These are phyloP conservation scores for Solanum medicagineum DNA, from an alignment of 257 asterid species.

Conservation along the genomic window DNA sequence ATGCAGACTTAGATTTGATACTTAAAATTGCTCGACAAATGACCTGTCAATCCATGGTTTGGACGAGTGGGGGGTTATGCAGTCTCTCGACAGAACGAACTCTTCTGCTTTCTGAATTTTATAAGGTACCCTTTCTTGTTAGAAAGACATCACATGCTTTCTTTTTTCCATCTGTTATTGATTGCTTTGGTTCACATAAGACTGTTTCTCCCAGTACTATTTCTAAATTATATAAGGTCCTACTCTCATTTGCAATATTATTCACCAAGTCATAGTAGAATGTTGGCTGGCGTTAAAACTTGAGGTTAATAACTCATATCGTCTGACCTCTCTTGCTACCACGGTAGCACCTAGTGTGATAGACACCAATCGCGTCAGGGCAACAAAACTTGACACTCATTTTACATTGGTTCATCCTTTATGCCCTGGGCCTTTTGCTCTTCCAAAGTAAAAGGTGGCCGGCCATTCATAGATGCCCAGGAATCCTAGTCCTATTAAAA, in stretches of 20 bases:
- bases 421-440: not conserved
- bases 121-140: not conserved
- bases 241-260: not conserved
- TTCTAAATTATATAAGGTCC: not conserved
- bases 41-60: not conserved
- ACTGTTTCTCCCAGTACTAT: not conserved
- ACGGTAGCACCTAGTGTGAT: not conserved
- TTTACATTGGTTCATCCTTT: not conserved
- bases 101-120: not conserved
- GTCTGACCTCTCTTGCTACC: not conserved
- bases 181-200: not conserved
- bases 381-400: not conserved
- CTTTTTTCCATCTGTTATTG: not conserved
- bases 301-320: not conserved
- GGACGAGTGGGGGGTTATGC: not conserved
- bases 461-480: not conserved
- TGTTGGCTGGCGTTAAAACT: not conserved
- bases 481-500: not conserved
- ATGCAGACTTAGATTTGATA: conserved; percentile 20
- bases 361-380: not conserved
- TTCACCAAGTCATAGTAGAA: not conserved
- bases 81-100: not conserved
- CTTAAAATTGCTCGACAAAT: not conserved
- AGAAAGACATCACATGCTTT: not conserved
- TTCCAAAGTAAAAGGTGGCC: not conserved